A percentile compares a stretch with the other conserved stretches of the same genome.
These are phyloP conservation scores for Nothophoma quercina DNA, from an alignment of 2,329 filamentous ascomycete species.

Conservation along the genomic window DNA sequence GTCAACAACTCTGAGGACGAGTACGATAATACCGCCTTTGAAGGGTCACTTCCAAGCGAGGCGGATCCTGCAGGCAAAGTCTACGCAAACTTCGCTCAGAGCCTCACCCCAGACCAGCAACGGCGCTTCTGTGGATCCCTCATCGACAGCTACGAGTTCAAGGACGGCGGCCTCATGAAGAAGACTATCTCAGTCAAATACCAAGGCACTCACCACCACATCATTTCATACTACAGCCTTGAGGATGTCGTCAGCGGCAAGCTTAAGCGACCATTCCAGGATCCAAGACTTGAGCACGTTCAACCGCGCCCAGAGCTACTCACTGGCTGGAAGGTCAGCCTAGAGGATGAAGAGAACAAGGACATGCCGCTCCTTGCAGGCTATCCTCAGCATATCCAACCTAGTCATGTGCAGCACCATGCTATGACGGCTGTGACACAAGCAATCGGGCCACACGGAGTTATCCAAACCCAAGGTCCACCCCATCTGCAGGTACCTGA, in stretches of 20 bases:
- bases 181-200: constrained; percentile 88
- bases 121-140: constrained; percentile 78
- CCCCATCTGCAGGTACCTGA: constrained; percentile 41
- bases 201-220: constrained; percentile 77
- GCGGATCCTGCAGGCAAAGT: constrained; percentile 41
- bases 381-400: constrained; percentile 40
- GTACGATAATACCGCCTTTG: constrained; percentile 40
- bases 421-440: constrained; percentile 30
- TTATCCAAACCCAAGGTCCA: constrained; percentile 35
- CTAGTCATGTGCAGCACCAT: constrained; percentile 40
- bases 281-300: constrained; percentile 43
- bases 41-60: constrained; percentile 30
- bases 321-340: constrained; percentile 48
- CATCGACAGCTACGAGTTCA: constrained; percentile 90
- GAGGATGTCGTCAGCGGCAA: constrained; percentile 69
- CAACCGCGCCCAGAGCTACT: constrained; percentile 45
- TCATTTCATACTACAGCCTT: constrained; percentile 88
- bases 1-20: constrained; percentile 43
- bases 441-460: constrained; percentile 29
- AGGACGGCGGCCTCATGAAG: constrained; percentile 82
- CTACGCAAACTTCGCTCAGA: constrained; percentile 49
- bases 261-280: constrained; percentile 46
- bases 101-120: constrained; percentile 57
- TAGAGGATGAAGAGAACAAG: constrained; percentile 49
- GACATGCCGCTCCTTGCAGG: constrained; percentile 40